phyloP scores from a whole-genome alignment of 2,329 filamentous ascomycete genomes.

The Fusarium neocosmosporiellum region DNA sequence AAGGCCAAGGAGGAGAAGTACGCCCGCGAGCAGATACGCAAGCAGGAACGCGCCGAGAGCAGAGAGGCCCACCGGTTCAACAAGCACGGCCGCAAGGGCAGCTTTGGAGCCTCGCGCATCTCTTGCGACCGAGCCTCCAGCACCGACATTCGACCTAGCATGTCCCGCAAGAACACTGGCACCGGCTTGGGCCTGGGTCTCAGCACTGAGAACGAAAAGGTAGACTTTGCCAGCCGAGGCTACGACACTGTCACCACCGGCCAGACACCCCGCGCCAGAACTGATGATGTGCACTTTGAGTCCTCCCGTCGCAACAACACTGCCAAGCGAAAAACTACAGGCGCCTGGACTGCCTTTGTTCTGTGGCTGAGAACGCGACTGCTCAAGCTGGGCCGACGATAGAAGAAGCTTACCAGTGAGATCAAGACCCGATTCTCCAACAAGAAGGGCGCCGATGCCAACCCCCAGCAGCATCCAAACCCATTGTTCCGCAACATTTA shows the following conservation, averaged over 20 bases:
- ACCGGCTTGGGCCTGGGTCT: constrained; percentile 31
- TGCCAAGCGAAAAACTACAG: constrained; percentile 70
- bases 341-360: constrained; percentile 72
- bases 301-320: constrained; percentile 56
- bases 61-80: constrained; percentile 66
- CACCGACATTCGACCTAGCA: constrained; percentile 44
- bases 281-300: constrained; percentile 58
- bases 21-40: constrained; percentile 67
- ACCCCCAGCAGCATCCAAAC: constrained; percentile 15
- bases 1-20: constrained; percentile 71
- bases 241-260: constrained; percentile 57
- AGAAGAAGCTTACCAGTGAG: constrained; percentile 42
- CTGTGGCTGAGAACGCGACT: constrained; percentile 71
- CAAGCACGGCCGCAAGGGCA: constrained; percentile 56
- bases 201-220: constrained; percentile 53
- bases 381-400: constrained; percentile 55
- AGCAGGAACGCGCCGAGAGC: constrained; percentile 67
- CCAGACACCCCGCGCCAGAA: constrained; percentile 43
- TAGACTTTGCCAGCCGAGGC: constrained; percentile 57
- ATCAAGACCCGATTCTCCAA: constrained; percentile 25
- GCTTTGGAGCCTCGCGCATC: constrained; percentile 47
- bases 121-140: constrained; percentile 49
- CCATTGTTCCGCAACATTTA: constrained; percentile 7
- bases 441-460: constrained; percentile 21
- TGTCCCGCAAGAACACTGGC: constrained; percentile 44